These are phyloP conservation scores for Leccinum truebloodii DNA, from an alignment of 768 basidiomycete genomes.

Conservation along the genomic window DNA sequence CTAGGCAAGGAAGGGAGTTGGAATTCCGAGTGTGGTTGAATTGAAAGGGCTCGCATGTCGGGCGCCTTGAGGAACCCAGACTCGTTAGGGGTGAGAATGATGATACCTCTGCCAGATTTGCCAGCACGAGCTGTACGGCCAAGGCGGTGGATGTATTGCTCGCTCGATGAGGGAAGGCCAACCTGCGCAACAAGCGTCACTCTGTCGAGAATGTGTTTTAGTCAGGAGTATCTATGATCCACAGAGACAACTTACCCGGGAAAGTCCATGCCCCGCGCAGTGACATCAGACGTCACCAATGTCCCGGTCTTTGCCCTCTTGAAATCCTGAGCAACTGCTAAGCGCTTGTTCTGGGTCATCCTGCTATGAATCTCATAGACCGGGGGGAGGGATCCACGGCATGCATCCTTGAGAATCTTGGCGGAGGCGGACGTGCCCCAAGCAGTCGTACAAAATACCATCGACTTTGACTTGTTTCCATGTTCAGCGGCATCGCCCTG, in stretches of 20 bases:
- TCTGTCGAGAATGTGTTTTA: slow-evolving; percentile 28
- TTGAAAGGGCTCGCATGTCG: slow-evolving; percentile 41
- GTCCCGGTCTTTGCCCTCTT: slow-evolving; percentile 44
- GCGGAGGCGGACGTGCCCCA: slow-evolving; percentile 50
- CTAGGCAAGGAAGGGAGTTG: slow-evolving; percentile 28
- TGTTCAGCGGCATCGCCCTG: slow-evolving; percentile 35
- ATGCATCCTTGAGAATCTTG: slow-evolving; percentile 36
- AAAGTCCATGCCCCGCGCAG: slow-evolving; percentile 69
- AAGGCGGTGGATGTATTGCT: slow-evolving; percentile 80
- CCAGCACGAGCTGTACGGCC: slow-evolving; percentile 80
- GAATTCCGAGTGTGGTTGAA: slow-evolving; percentile 35
- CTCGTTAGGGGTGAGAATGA: slow-evolving; percentile 57
- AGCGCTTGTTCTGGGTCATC: slow-evolving; percentile 50
- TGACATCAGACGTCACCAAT: slow-evolving; percentile 56
- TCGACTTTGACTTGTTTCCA: slow-evolving; percentile 40
- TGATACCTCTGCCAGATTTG: slow-evolving; percentile 55
- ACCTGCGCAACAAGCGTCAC: slow-evolving; percentile 63
- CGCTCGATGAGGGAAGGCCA: slow-evolving; percentile 66
- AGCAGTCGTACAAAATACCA: slow-evolving; percentile 71
- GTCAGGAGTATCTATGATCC: background rate
- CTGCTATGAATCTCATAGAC: slow-evolving; percentile 60
- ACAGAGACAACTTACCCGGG: slow-evolving; percentile 42
- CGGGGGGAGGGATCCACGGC: slow-evolving; percentile 32
- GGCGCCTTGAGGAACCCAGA: slow-evolving; percentile 44
- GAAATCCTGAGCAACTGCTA: slow-evolving; percentile 51